phyloP scores from a whole-genome alignment of 148 eudicot species.

The Chenopodium album region DNA sequence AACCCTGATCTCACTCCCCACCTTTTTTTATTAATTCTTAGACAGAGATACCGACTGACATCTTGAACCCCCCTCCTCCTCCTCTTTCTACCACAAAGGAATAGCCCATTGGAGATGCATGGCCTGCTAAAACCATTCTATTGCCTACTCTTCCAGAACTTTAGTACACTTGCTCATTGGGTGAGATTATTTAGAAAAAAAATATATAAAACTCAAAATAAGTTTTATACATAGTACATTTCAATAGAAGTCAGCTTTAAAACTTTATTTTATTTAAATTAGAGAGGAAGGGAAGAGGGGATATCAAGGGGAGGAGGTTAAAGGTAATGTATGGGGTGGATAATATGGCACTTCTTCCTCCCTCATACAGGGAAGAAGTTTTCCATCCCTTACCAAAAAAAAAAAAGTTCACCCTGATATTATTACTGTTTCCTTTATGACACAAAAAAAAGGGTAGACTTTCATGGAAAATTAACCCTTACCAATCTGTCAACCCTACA shows the following conservation, averaged over 20 bases:
- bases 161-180: too few relatives aligned
- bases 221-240: not conserved
- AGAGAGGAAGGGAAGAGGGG: not conserved
- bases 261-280: not conserved
- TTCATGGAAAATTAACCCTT: not conserved
- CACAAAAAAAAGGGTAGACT: not conserved
- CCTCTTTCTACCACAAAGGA: too few relatives aligned
- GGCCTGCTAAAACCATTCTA: too few relatives aligned
- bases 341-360: not conserved
- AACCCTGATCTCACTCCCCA: too few relatives aligned
- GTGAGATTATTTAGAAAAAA: too few relatives aligned
- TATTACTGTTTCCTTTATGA: not conserved
- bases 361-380: not conserved
- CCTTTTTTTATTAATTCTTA: too few relatives aligned
- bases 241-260: not conserved
- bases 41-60: not conserved
- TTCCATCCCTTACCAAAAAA: not conserved
- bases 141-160: not conserved
- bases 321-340: not conserved
- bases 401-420: not conserved
- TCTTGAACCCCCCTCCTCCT: too few relatives aligned
- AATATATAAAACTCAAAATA: not conserved
- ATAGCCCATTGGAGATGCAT: too few relatives aligned
- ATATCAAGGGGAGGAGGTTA: not conserved
- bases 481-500: not conserved